These are phyloP conservation scores for Diaporthe destruens DNA, from an alignment of 2,329 filamentous ascomycete species.

Conservation along the genomic window DNA sequence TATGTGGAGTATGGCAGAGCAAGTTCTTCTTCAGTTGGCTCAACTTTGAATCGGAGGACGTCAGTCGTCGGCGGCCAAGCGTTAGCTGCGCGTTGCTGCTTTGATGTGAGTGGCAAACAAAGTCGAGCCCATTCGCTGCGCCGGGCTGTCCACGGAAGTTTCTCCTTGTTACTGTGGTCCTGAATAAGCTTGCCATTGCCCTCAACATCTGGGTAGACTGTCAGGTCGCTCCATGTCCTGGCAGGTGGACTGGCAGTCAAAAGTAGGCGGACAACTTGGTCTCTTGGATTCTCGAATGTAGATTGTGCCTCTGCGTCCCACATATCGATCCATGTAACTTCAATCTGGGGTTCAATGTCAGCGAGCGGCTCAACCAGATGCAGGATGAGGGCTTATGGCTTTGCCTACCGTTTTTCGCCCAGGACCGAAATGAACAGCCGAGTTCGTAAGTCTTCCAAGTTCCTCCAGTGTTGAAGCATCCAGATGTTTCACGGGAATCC, in stretches of 20 bases:
- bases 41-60: conserved; percentile 34
- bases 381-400: background rate
- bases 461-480: conserved; percentile 50
- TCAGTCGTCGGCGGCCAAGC: conserved; percentile 22
- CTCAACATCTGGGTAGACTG: conserved; percentile 32
- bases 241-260: conserved; percentile 50
- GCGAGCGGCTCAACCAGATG: background rate
- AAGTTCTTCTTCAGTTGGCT: conserved; percentile 36
- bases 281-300: conserved; percentile 55
- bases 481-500: conserved; percentile 46
- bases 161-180: conserved; percentile 47
- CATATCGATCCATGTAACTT: conserved; percentile 58
- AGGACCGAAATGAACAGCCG: conserved; percentile 53
- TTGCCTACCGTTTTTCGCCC: conserved; percentile 43
- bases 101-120: conserved; percentile 32
- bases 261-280: conserved; percentile 62
- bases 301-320: conserved; percentile 43
- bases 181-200: conserved; percentile 49
- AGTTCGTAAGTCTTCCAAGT: conserved; percentile 55
- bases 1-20: conserved; percentile 18
- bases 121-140: conserved; percentile 51
- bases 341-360: conserved; percentile 43
- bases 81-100: background rate
- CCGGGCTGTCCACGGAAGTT: conserved; percentile 55
- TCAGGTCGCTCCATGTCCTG: conserved; percentile 45